Percentiles rank a stretch among this genome's conserved stretches.
Evolutionary conservation across 306 rosid genomes (phyloP).

Genomic region (Herpetospermum pedunculosum): DNA sequence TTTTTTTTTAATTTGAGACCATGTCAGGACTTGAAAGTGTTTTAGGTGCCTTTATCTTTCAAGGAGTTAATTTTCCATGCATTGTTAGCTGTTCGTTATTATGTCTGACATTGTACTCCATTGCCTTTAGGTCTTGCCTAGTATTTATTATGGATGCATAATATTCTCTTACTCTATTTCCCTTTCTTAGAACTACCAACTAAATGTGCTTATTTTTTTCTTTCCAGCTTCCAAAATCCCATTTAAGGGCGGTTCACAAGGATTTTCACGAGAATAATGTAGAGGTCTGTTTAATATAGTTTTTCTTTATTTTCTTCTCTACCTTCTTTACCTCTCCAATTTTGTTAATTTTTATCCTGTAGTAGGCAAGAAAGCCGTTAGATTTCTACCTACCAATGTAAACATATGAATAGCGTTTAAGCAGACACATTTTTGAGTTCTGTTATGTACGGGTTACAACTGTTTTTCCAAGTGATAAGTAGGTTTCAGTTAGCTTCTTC

Average conservation of each 20-base stretch:
- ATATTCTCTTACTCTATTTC: background rate
- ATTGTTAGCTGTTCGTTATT: background rate
- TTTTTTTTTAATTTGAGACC: background rate
- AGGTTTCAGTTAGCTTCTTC: background rate
- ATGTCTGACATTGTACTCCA: background rate
- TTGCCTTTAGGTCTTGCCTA: background rate
- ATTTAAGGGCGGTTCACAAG: conserved; percentile 72
- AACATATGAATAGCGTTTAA: background rate
- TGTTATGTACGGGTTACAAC: background rate
- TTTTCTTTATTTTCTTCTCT: background rate
- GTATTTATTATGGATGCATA: background rate
- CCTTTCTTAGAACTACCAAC: background rate
- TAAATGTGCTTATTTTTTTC: conserved; percentile 14
- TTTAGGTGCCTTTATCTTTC: background rate
- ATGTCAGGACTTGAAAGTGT: background rate
- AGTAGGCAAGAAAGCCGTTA: background rate
- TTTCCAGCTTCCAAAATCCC: conserved; percentile 68
- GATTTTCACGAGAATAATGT: conserved; percentile 74
- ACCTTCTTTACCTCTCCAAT: background rate
- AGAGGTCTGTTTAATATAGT: conserved; percentile 44
- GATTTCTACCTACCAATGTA: background rate
- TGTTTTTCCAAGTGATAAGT: background rate
- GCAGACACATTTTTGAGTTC: background rate
- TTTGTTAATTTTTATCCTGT: background rate
- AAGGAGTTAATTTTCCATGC: background rate